Base-by-base conservation (phyloP, 108 stramenopile species). In the Skeletonema menzelii region DNA sequence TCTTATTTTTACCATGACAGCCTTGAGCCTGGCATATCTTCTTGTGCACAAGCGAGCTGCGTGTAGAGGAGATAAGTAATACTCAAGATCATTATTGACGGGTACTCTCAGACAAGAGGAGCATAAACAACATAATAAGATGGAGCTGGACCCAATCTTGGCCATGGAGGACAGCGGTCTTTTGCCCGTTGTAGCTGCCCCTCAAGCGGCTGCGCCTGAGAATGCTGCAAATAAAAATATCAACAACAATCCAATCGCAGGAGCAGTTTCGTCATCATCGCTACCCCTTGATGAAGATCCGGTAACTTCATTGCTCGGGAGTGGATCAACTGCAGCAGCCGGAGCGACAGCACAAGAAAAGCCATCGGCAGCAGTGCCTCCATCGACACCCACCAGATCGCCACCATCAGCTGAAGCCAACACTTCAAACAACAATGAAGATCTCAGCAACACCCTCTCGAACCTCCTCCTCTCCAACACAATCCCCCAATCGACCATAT, bases 401-500 rank as follows among this genome's bases (percentile, higher is more conserved):
- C 31, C 31, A 11, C 35, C 35, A 37, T 8, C 34, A 5, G 6
- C 35, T 0, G 35, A 37, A 37, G 11, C 35, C 35, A 37, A 37
- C 1, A 35, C 8, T 11, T 12, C 35, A 8, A 59, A 8, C n/a
- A 34, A 28, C 32, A 28, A 34, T 27, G 38, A 57, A 61, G 70
- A 79, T 5, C 58, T 79, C 53, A 66, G 62, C 65, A 65, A 72
- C 19, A 22, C 66, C 34, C 70, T 79, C 38, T 70, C 66, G 66
- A 56, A 26, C 49, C 77, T 79, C 47, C 70, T 79, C 20, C 70
- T 67, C 11, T 22, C 13, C 58, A 67, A 72, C 15, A 60, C 61
- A 38, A 35, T 79, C 20, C 70, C 77, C 70, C 77, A 79, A 79
- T 37, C 70, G 26, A 47, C 60, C 72, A 69, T 85, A 11, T 47